Conservation (phyloP, 1,284 basidiomycete genomes). For the Ustanciosporium gigantosporum region DNA sequence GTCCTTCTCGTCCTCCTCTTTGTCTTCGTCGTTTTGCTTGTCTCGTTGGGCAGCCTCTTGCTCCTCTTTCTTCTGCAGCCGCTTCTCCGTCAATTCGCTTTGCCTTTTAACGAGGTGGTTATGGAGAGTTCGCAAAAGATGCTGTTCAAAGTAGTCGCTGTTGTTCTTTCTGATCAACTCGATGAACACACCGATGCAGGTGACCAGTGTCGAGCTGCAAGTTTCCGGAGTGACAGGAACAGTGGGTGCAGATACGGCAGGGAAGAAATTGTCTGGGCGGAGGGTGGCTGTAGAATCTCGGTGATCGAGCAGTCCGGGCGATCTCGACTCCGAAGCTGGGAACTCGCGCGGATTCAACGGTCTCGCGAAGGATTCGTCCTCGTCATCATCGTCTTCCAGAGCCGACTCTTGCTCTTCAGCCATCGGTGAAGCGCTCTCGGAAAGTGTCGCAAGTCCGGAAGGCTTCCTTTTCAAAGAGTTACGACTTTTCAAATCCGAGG, state of each 20-base stretch:
- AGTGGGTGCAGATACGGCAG: constrained; percentile 40
- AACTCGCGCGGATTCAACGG: constrained; percentile 44
- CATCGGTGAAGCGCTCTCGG: constrained; percentile 10
- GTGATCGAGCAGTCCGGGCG: constrained; percentile 27
- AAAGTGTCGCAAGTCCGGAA: constrained; percentile 14
- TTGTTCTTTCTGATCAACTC: constrained; percentile 98
- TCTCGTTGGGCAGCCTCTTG: constrained; percentile 43
- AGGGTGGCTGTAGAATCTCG: constrained; percentile 54
- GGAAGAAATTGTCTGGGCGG: constrained; percentile 44
- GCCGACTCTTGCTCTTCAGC: constrained; percentile 13
- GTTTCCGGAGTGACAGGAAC: constrained; percentile 66
- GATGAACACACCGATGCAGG: constrained; percentile 86
- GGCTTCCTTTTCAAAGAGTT: constrained; percentile 12
- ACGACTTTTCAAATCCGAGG: constrained; percentile 4
- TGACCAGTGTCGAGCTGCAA: constrained; percentile 82
- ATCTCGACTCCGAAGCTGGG: constrained; percentile 37
- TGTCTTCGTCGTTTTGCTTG: constrained; percentile 2
- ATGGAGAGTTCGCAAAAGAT: constrained; percentile 91
- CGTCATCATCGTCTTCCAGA: constrained; percentile 56
- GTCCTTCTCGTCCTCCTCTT: constrained; percentile 5
- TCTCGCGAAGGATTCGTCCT: constrained; percentile 42
- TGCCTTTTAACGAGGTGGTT: constrained; percentile 85
- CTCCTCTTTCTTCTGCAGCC: constrained; percentile 55
- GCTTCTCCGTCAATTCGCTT: constrained; percentile 66
- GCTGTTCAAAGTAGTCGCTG: constrained; percentile 97